Evolutionary conservation across 768 basidiomycete genomes (phyloP).

Genomic region (Strobilomyces dryophilus): DNA sequence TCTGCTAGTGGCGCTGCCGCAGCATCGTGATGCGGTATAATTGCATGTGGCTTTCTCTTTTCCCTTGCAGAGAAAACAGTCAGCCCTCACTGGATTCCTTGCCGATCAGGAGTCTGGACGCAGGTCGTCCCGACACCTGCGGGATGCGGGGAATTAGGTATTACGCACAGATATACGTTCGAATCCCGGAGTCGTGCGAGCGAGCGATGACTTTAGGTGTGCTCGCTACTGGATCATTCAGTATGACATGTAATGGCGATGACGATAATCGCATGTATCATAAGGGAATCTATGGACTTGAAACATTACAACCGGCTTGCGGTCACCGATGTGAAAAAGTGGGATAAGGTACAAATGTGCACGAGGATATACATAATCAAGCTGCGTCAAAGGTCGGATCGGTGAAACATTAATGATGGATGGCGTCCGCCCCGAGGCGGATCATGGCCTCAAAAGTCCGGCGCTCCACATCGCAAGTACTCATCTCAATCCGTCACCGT

Average conservation of each 20-base stretch:
- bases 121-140: constrained; percentile 16
- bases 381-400: background rate
- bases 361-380: background rate
- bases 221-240: constrained; percentile 7
- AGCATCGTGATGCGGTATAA: constrained; percentile 13
- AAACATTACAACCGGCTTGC: background rate
- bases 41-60: background rate
- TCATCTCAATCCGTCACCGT: background rate
- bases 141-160: constrained; percentile 17
- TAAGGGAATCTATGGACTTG: constrained; percentile 5
- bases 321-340: background rate
- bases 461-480: background rate
- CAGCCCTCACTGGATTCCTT: constrained; percentile 4
- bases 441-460: background rate
- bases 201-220: background rate
- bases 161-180: constrained; percentile 5
- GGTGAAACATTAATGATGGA: background rate
- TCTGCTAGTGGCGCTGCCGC: constrained; percentile 3
- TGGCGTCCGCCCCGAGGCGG: constrained; percentile 1
- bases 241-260: constrained; percentile 20
- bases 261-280: constrained; percentile 1
- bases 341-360: background rate
- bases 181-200: constrained; percentile 6
- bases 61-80: background rate
- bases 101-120: constrained; percentile 16